Evolutionary conservation across 257 asterid genomes (phyloP), one percentile per base, ranked within the genome.

Genomic region (Ligustrum vulgare): DNA sequence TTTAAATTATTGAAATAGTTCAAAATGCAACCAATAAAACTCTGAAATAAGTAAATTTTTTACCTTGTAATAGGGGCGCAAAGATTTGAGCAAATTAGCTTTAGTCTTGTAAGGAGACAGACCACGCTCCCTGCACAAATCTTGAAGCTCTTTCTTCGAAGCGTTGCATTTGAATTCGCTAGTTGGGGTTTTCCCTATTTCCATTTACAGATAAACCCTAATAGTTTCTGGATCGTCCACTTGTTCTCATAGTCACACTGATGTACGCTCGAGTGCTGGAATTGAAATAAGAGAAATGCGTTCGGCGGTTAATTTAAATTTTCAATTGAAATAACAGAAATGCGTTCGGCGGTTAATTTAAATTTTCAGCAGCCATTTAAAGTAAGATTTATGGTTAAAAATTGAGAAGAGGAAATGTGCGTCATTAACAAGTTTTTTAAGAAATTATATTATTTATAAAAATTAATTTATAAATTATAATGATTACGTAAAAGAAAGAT

Each of bases 61-160:
- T 39, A 76, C 80, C 80, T 76, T 76, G 63, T 69, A 76, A 66
- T 54, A 58, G 63, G 72, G 58, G 43, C 70, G 62, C 80, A 76
- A 64, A 15, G 80, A 76, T 69, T 37, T 56, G 63, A 69, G 64
- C 16, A 76, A 72, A 69, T 54, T 28, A 33, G 71, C 75, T 76
- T 76, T 69, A 69, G 80, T 69, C 71, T 69, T 76, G 23, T 76
- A 70, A 56, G 80, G 80, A 76, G 75, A 76, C 75, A 69, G 62
- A 37, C 49, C 75, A 16, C 58, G 70, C 60, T 56, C 70, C 75
- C 31, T 69, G 60, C 80, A 76, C 45, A 76, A 62, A 23, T 76
- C 80, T 62, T 76, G 80, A 69, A 76, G 80, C n/a, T 39, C 68
- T 49, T 75, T 75, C 68, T 75, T 75, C 56, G 20, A 3, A 45